Percentiles rank a stretch among this genome's conserved stretches.
Conservation (phyloP, 2,329 filamentous ascomycete genomes). For the Metarhizium rileyi region DNA sequence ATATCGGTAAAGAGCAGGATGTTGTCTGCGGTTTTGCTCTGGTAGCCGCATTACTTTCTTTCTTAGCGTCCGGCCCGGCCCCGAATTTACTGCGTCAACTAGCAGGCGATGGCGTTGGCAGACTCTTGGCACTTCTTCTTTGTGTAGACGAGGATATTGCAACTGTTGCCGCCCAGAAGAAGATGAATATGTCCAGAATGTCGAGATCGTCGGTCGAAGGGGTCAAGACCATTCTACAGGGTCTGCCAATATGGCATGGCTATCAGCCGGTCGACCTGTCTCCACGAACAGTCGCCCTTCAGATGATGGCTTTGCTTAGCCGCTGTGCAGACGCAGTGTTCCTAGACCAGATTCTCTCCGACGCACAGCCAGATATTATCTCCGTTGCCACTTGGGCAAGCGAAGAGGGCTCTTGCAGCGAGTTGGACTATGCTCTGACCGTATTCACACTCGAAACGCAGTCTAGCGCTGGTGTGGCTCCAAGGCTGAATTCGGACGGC, state of each 20-base stretch:
- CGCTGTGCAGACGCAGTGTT: conserved; percentile 18
- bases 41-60: conserved; percentile 50
- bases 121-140: conserved; percentile 48
- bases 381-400: conserved; percentile 14
- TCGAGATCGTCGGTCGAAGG: conserved; percentile 45
- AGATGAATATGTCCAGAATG: conserved; percentile 58
- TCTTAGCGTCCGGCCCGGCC: conserved; percentile 52
- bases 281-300: conserved; percentile 53
- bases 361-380: conserved; percentile 18
- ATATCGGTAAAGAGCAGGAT: conserved; percentile 50
- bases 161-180: conserved; percentile 53
- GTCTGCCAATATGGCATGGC: conserved; percentile 51
- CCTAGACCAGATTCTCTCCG: conserved; percentile 19
- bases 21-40: conserved; percentile 53
- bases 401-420: conserved; percentile 8
- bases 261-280: conserved; percentile 41
- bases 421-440: conserved; percentile 34
- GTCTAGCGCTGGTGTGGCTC: conserved; percentile 17
- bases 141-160: conserved; percentile 43
- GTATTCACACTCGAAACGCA: conserved; percentile 28
- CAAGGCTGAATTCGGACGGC: conserved; percentile 13
- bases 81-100: conserved; percentile 50
- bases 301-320: conserved; percentile 43
- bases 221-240: conserved; percentile 43
- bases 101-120: conserved; percentile 40